Evolutionary conservation across 2,329 filamentous ascomycete species (phyloP).

Genomic region (Aspergillus ochraceus): DNA sequence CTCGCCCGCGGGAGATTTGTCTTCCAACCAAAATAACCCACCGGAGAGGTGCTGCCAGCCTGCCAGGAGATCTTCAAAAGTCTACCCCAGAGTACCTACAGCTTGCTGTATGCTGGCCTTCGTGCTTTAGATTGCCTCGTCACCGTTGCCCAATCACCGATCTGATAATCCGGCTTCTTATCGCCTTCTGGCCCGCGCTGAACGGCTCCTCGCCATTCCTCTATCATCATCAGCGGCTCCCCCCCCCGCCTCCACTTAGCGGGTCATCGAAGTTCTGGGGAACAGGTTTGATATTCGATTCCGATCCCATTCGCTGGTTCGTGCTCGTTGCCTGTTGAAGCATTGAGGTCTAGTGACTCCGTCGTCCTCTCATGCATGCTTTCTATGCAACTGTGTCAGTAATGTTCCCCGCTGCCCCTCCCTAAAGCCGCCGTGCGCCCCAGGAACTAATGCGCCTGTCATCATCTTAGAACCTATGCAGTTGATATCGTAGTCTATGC

Average conservation of each 20-base stretch:
- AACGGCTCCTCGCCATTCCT: background rate
- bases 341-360: background rate
- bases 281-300: constrained; percentile 2
- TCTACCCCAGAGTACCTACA: background rate
- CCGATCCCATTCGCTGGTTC: background rate
- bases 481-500: background rate
- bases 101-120: background rate
- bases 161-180: background rate
- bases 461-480: constrained; percentile 6
- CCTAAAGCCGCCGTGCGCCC: constrained; percentile 6
- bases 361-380: background rate
- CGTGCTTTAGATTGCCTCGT: background rate
- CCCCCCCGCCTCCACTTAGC: constrained; percentile 9
- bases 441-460: constrained; percentile 13
- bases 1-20: background rate
- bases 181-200: background rate
- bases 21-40: background rate
- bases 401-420: constrained; percentile 4
- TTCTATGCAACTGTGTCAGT: constrained; percentile 12
- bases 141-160: background rate
- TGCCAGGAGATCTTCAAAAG: background rate
- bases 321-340: background rate
- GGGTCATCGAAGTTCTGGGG: constrained; percentile 6
- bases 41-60: background rate
- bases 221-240: constrained; percentile 3